These are phyloP conservation scores for Clonostachys chloroleuca DNA, from an alignment of 2,329 filamentous ascomycete species.

Conservation along the genomic window DNA sequence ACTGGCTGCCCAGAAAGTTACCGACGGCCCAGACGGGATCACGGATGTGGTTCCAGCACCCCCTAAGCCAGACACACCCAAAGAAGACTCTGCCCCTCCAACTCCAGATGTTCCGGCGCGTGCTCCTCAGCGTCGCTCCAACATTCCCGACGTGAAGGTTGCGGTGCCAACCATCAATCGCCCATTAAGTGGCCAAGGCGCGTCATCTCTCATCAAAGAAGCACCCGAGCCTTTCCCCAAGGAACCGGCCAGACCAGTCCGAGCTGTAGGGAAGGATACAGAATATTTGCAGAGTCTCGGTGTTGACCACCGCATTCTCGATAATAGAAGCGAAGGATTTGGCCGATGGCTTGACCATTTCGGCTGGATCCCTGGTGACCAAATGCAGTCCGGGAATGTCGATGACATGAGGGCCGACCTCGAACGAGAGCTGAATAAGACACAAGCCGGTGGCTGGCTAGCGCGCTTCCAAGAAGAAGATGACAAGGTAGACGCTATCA, in stretches of 20 bases:
- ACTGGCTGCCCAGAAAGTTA: slow-evolving; percentile 42
- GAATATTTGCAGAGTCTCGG: slow-evolving; percentile 76
- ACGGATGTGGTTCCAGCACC: slow-evolving; percentile 84
- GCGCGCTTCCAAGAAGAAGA: slow-evolving; percentile 82
- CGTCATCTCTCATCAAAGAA: neutral
- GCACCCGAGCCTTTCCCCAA: slow-evolving; percentile 17
- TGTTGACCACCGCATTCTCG: slow-evolving; percentile 72
- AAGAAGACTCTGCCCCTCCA: slow-evolving; percentile 8
- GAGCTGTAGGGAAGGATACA: slow-evolving; percentile 68
- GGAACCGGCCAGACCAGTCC: slow-evolving; percentile 53
- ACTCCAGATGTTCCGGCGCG: slow-evolving; percentile 14
- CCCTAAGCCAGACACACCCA: slow-evolving; percentile 29
- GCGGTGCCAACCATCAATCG: slow-evolving; percentile 40
- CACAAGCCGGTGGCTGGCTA: slow-evolving; percentile 91
- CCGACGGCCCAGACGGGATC: slow-evolving; percentile 80
- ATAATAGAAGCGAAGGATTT: slow-evolving; percentile 74
- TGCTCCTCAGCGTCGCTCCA: slow-evolving; percentile 23
- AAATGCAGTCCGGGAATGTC: slow-evolving; percentile 69
- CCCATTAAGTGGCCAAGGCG: slow-evolving; percentile 28
- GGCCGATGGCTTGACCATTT: slow-evolving; percentile 80
- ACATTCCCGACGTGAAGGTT: slow-evolving; percentile 54
- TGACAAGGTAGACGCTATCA: slow-evolving; percentile 82
- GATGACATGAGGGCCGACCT: slow-evolving; percentile 80
- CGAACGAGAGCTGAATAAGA: slow-evolving; percentile 81
- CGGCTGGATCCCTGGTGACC: slow-evolving; percentile 76